A percentile compares a stretch with the other conserved stretches of the same genome.
These are phyloP conservation scores for Fusarium secorum DNA, from an alignment of 2,329 filamentous ascomycete species.

Conservation along the genomic window DNA sequence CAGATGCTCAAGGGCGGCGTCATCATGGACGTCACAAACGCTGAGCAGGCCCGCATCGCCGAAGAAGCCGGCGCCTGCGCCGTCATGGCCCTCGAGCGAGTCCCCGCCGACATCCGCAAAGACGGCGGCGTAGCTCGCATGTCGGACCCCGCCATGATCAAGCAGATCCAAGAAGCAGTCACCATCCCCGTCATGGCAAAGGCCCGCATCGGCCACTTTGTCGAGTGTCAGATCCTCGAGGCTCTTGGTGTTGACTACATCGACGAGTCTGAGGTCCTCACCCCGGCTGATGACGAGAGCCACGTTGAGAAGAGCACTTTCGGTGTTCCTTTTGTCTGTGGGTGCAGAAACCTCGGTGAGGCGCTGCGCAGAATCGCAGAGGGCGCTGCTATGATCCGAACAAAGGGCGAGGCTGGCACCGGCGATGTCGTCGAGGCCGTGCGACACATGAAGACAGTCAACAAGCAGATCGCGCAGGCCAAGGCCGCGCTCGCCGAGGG, in stretches of 20 bases:
- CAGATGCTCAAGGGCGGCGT: conserved; percentile 99
- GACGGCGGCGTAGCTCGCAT: conserved; percentile 96
- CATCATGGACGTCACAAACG: conserved; percentile 98
- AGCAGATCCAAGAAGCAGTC: conserved; percentile 91
- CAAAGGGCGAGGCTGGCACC: conserved; percentile 97
- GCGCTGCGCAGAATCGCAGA: conserved; percentile 89
- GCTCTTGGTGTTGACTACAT: conserved; percentile 96
- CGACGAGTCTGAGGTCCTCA: conserved; percentile 97
- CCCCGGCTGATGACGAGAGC: conserved; percentile 87
- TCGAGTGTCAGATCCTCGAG: conserved; percentile 98
- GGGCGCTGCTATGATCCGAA: conserved; percentile 98
- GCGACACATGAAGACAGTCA: conserved; percentile 92
- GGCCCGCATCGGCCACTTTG: conserved; percentile 95
- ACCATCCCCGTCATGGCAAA: conserved; percentile 99
- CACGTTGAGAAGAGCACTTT: conserved; percentile 91
- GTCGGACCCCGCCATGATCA: conserved; percentile 94
- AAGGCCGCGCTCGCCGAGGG: conserved; percentile 72
- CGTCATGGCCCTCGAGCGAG: conserved; percentile 98
- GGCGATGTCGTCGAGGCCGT: conserved; percentile 98
- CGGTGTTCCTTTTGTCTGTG: conserved; percentile 91
- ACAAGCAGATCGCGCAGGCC: conserved; percentile 79
- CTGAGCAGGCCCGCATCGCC: conserved; percentile 93
- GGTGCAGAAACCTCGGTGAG: conserved; percentile 93
- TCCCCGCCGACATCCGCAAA: conserved; percentile 92
- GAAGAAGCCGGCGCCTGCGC: conserved; percentile 95